Percentiles rank a stretch among this genome's conserved stretches.
phyloP scores from a whole-genome alignment of 2,329 filamentous ascomycete species.

The Exophiala lecanii-corni region DNA sequence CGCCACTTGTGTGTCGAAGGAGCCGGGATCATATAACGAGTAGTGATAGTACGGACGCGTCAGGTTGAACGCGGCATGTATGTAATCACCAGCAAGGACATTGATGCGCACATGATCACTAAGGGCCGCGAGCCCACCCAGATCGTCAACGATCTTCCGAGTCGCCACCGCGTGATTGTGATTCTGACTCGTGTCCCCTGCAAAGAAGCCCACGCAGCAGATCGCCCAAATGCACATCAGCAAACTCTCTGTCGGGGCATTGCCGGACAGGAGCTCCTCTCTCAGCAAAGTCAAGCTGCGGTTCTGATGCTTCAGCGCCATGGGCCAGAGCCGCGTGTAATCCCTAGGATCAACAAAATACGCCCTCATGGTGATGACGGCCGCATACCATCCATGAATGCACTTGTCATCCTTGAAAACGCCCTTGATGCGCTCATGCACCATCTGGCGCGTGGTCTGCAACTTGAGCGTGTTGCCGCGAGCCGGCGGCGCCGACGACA shows the following conservation, averaged over 20 bases:
- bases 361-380: constrained; percentile 9
- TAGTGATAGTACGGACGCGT: constrained; percentile 5
- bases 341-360: constrained; percentile 4
- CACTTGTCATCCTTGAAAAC: constrained; percentile 7
- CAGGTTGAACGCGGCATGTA: constrained; percentile 4
- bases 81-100: constrained; percentile 5
- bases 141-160: constrained; percentile 5
- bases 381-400: constrained; percentile 12
- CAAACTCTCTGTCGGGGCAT: constrained; percentile 6
- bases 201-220: neutral
- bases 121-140: constrained; percentile 6
- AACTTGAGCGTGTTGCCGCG: neutral
- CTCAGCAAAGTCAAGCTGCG: constrained; percentile 8
- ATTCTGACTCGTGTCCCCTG: constrained; percentile 5
- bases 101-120: neutral
- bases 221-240: constrained; percentile 10
- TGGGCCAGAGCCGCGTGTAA: constrained; percentile 7
- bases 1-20: constrained; percentile 3
- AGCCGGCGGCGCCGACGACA: neutral
- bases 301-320: constrained; percentile 14
- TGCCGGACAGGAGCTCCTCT: neutral
- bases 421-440: neutral
- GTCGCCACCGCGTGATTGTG: neutral
- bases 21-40: constrained; percentile 4
- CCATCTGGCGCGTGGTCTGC: neutral